Conservation (phyloP, 2,329 filamentous ascomycete species). For the Grosmannia huntii region DNA sequence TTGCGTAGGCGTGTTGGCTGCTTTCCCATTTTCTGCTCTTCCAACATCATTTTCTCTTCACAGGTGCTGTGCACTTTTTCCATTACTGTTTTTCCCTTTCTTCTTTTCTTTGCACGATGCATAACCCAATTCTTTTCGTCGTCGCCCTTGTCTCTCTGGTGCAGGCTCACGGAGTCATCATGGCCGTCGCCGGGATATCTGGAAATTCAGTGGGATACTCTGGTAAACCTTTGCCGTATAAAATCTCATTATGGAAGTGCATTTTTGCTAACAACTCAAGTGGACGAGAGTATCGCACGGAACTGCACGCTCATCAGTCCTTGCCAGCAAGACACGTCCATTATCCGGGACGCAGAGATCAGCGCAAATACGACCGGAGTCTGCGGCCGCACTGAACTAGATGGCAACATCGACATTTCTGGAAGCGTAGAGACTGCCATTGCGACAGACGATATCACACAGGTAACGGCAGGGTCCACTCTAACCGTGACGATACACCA, state of each 20-base stretch:
- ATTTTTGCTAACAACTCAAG: background rate
- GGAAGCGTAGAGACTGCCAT: slow-evolving; percentile 1
- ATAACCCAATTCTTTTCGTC: background rate
- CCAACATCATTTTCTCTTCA: background rate
- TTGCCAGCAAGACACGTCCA: slow-evolving; percentile 4
- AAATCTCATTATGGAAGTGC: background rate
- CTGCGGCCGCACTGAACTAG: slow-evolving; percentile 3
- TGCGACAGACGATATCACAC: background rate
- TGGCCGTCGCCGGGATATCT: background rate
- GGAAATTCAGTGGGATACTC: background rate
- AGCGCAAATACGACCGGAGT: background rate
- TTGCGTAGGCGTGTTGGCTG: background rate
- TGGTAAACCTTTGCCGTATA: background rate
- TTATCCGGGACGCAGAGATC: slow-evolving; percentile 4
- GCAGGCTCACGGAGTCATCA: background rate
- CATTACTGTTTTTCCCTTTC: background rate
- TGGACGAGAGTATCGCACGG: slow-evolving; percentile 1
- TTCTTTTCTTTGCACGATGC: background rate
- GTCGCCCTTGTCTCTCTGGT: background rate
- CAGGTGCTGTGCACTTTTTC: background rate
- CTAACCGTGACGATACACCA: slow-evolving; percentile 4
- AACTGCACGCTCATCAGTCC: slow-evolving; percentile 5
- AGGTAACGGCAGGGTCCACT: background rate
- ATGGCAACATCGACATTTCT: slow-evolving; percentile 2
- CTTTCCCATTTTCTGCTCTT: background rate